phyloP scores from a whole-genome alignment of 2,329 filamentous ascomycete species.

The Sporothrix pseudoabietina region DNA sequence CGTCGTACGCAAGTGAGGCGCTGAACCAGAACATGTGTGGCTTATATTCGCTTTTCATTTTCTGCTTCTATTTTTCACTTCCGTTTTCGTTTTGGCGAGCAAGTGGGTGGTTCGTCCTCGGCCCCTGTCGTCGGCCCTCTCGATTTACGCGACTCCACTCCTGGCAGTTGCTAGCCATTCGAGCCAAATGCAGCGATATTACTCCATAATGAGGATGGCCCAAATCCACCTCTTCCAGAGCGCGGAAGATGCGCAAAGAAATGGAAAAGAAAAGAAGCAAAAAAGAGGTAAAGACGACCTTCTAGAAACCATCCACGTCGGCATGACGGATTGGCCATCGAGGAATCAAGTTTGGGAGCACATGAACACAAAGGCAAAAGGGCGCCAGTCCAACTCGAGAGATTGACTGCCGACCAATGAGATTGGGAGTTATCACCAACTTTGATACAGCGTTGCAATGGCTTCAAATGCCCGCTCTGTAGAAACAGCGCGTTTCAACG shows the following conservation, averaged over 20 bases:
- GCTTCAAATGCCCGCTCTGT: neutral
- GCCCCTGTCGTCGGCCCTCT: neutral
- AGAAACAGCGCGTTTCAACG: neutral
- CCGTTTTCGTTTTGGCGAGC: neutral
- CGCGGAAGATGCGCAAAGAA: neutral
- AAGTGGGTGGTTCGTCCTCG: conserved; percentile 17
- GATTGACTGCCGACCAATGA: neutral
- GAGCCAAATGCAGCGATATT: neutral
- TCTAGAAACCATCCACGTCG: conserved; percentile 15
- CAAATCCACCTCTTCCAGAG: conserved; percentile 8
- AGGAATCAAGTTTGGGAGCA: neutral
- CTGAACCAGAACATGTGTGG: conserved; percentile 24
- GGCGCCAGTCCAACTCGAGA: neutral
- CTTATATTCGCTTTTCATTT: neutral
- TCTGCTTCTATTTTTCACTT: no score
- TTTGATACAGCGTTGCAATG: neutral
- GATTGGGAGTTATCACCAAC: neutral
- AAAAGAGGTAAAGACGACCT: neutral
- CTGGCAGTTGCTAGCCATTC: conserved; percentile 18
- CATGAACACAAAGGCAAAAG: neutral
- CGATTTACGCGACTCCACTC: conserved; percentile 16
- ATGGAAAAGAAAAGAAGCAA: no score
- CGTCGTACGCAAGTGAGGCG: conserved; percentile 13
- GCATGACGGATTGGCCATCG: conserved; percentile 13
- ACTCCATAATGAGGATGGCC: conserved; percentile 19